Evolutionary conservation across 345 rosid genomes (phyloP).

Genomic region (Durio zibethinus): DNA sequence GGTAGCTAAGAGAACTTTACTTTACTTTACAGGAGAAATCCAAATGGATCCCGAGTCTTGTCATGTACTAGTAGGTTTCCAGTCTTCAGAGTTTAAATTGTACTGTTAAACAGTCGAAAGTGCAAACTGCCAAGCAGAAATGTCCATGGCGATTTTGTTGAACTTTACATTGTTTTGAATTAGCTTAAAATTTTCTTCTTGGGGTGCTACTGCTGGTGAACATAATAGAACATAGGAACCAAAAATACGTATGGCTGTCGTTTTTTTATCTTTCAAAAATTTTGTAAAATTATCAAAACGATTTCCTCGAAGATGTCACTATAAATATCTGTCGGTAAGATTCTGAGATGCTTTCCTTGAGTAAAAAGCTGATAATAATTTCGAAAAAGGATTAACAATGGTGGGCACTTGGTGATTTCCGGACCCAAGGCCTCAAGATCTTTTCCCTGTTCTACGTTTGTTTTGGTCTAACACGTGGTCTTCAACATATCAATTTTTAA

Average conservation of each 20-base stretch:
- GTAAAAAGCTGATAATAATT: not conserved
- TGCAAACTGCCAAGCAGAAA: not conserved
- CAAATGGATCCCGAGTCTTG: conserved; percentile 1
- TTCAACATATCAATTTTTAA: too few species aligned
- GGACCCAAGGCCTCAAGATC: not conserved
- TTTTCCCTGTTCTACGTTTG: not conserved
- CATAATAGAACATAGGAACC: too few species aligned
- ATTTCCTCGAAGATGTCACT: not conserved
- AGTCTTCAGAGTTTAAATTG: not conserved
- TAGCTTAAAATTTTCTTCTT: not conserved
- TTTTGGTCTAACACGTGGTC: too few species aligned
- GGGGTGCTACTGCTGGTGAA: not conserved
- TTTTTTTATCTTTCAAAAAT: not conserved
- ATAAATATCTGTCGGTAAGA: not conserved
- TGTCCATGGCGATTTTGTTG: not conserved
- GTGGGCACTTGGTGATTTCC: not conserved
- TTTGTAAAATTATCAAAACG: not conserved
- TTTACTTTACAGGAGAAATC: conserved; percentile 2
- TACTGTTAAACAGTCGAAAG: not conserved
- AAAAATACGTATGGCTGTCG: too few species aligned
- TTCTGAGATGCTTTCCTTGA: not conserved
- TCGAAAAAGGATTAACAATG: not conserved
- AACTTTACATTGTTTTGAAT: not conserved
- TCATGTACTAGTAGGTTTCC: not conserved
- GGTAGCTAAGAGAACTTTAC: not conserved